phyloP scores from a whole-genome alignment of 257 asterid genomes.

The Solanum pimpinellifolium region DNA sequence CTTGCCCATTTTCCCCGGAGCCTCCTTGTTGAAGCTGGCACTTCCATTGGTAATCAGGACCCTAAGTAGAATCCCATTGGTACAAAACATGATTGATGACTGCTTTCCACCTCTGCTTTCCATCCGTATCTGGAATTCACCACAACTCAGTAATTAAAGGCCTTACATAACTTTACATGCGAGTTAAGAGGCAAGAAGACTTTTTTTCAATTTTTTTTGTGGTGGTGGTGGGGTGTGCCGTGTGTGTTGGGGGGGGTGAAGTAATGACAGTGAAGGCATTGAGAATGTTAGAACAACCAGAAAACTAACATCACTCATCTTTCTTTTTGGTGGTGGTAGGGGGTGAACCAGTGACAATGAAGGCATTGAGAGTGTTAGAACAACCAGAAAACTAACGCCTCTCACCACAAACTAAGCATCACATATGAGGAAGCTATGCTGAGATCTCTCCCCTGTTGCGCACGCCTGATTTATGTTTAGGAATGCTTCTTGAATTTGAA shows the following conservation, averaged over 20 bases:
- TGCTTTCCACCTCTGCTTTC: slow-evolving; percentile 85
- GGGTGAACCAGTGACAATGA: background rate
- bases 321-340: background rate
- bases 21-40: slow-evolving; percentile 16
- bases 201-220: background rate
- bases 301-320: background rate
- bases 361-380: background rate
- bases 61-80: slow-evolving; percentile 78
- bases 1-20: slow-evolving; percentile 17
- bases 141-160: background rate
- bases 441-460: background rate
- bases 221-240: background rate
- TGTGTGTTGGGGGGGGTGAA: no score
- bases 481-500: background rate
- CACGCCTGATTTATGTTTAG: background rate
- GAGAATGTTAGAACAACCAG: background rate
- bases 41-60: slow-evolving; percentile 43
- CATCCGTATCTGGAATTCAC: slow-evolving; percentile 63
- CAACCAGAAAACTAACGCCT: no score
- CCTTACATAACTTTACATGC: background rate
- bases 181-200: background rate
- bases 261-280: background rate
- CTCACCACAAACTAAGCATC: background rate
- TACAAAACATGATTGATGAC: slow-evolving; percentile 83
- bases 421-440: background rate